Evolutionary conservation across 495 filamentous ascomycete genomes (phyloP), one percentile per base, ranked within the genome.

Genomic region (Xylaria grammica): DNA sequence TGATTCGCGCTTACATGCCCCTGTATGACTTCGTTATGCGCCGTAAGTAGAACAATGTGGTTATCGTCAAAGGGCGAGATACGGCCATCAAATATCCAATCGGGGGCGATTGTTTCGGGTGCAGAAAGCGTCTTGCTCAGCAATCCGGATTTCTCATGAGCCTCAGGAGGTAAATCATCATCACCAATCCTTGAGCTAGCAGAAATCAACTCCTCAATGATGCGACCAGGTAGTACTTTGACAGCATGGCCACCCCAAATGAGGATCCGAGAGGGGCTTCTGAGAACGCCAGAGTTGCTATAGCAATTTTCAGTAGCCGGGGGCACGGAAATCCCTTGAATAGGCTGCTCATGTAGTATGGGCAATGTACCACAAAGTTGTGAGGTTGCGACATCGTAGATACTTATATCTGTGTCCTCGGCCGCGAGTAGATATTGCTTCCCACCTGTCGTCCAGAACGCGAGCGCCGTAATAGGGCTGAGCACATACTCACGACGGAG

Each of bases 11-110:
- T 49, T 58, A 72, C 38, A 13, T 61, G 67, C 11, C 79, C 71
- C 48, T 78, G 75, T 4, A 85, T 67, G 17, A 91, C 75, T 6
- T 89, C 87, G 80, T 97, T 97, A 73, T 97, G 95, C 4, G 94
- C 92, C 0, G 94, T 96, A 36, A 97, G 79, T 10, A 94, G 72
- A 4, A 80, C 81, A 10, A 64, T 74, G 20, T 71, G 63, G 5
- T 55, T 58, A 24, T 58, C 52, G 22, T 67, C 66, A 15, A 67
- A 67, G 9, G 81, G 77, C 34, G 78, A 79, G 22, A 90, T 79
- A 30, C 85, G 81, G n/a, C 86, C 89, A 70, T 92, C 87, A 64
- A 96, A 82, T 56, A 97, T 89, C 94, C 94, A 97, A 72, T 97
- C 94, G 4, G 86, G 79, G 13, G 84, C 84, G 27, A 69, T 67